These are phyloP conservation scores for Sporothrix mexicana DNA, from an alignment of 2,329 filamentous ascomycete species.

Conservation along the genomic window DNA sequence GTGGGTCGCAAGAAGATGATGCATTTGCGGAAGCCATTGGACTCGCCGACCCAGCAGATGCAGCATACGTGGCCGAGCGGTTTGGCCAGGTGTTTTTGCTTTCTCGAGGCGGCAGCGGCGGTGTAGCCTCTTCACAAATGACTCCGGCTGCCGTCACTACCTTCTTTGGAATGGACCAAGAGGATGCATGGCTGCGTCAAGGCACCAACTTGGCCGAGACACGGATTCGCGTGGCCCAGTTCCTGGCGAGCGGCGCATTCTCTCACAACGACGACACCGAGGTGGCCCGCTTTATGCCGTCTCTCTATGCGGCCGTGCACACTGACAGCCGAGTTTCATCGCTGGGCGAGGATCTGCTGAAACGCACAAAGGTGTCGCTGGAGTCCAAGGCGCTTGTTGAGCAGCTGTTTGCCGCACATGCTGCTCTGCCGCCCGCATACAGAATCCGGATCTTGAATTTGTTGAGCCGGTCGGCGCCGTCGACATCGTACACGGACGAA, in stretches of 20 bases:
- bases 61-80: slow-evolving; percentile 73
- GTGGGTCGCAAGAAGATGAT: slow-evolving; percentile 79
- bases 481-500: slow-evolving; percentile 70
- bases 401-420: slow-evolving; percentile 74
- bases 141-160: slow-evolving; percentile 57
- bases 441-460: slow-evolving; percentile 77
- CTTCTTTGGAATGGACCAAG: slow-evolving; percentile 72
- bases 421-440: slow-evolving; percentile 72
- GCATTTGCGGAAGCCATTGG: slow-evolving; percentile 69
- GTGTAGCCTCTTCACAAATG: background rate
- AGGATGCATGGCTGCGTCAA: slow-evolving; percentile 67
- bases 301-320: slow-evolving; percentile 82
- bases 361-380: slow-evolving; percentile 75
- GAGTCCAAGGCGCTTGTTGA: slow-evolving; percentile 70
- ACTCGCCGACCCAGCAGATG: slow-evolving; percentile 70
- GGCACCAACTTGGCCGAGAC: slow-evolving; percentile 72
- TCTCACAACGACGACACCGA: slow-evolving; percentile 55
- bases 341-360: slow-evolving; percentile 88
- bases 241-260: slow-evolving; percentile 86
- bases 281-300: slow-evolving; percentile 80
- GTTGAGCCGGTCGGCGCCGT: slow-evolving; percentile 75
- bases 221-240: slow-evolving; percentile 70
- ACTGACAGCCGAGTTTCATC: slow-evolving; percentile 79
- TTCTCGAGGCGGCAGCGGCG: slow-evolving; percentile 9
- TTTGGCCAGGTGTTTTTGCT: slow-evolving; percentile 79